Percentiles rank a stretch among this genome's conserved stretches.
Conservation (phyloP, 2,329 filamentous ascomycete genomes). For the Xylaria multiplex region DNA sequence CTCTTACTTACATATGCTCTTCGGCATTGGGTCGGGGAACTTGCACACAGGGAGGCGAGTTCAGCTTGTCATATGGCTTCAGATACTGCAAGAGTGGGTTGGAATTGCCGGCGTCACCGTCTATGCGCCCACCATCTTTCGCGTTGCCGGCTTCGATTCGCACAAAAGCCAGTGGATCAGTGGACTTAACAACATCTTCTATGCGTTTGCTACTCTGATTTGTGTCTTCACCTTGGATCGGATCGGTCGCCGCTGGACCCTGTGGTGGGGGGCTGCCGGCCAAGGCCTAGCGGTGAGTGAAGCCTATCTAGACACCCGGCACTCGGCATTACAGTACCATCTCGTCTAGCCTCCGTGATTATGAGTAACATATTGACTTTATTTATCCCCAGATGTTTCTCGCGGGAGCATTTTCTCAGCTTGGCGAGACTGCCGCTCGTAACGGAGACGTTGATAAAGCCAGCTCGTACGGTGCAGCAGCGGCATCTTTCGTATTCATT, state of each 20-base stretch:
- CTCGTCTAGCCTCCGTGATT: too few relatives aligned
- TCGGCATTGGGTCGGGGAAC: conserved; percentile 71
- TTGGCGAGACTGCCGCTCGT: conserved; percentile 59
- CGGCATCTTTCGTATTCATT: conserved; percentile 76
- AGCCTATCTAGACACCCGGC: not conserved
- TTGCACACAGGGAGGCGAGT: conserved; percentile 74
- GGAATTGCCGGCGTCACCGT: conserved; percentile 76
- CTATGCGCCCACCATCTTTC: conserved; percentile 68
- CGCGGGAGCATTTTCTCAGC: conserved; percentile 69
- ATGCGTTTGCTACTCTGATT: conserved; percentile 72
- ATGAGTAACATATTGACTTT: not conserved
- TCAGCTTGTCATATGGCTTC: conserved; percentile 76
- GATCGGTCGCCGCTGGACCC: conserved; percentile 74
- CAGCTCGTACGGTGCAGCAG: conserved; percentile 68
- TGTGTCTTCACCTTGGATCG: conserved; percentile 76
- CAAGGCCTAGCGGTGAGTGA: conserved; percentile 64
- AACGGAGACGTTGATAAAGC: conserved; percentile 58
- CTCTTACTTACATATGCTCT: conserved; percentile 73
- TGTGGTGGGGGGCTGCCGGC: conserved; percentile 73
- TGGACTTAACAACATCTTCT: conserved; percentile 62
- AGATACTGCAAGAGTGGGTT: conserved; percentile 76
- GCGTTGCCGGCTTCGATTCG: conserved; percentile 72
- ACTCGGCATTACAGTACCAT: not conserved
- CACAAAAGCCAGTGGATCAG: conserved; percentile 71
- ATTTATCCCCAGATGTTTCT: conserved; percentile 65